Conservation (phyloP, 2,329 filamentous ascomycete genomes). For the Podosphaera fusca region DNA sequence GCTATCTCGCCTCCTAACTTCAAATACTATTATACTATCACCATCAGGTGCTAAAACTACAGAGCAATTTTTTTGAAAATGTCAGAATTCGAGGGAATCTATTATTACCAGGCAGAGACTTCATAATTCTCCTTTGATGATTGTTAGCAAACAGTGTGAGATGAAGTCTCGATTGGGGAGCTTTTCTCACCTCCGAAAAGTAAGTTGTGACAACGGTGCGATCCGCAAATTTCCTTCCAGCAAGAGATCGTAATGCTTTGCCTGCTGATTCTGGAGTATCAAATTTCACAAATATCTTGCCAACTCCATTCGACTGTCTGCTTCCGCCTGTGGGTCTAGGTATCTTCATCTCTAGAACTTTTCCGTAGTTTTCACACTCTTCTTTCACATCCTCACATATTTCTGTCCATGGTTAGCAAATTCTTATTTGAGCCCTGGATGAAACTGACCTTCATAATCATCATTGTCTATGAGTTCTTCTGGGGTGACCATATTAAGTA, state of each 20-base stretch:
- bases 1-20: neutral
- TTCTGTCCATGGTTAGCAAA: constrained; percentile 31
- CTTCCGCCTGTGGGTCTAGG: constrained; percentile 66
- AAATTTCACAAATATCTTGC: constrained; percentile 96
- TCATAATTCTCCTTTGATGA: constrained; percentile 67
- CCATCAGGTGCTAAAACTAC: neutral
- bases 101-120: constrained; percentile 16
- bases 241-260: constrained; percentile 70
- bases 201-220: constrained; percentile 91
- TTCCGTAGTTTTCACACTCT: constrained; percentile 80
- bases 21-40: neutral
- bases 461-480: constrained; percentile 87
- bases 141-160: constrained; percentile 14
- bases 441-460: constrained; percentile 64
- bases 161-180: neutral
- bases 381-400: constrained; percentile 87
- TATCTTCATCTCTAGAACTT: constrained; percentile 72
- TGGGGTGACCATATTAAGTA: constrained; percentile 95
- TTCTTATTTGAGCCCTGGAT: neutral
- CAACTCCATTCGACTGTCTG: constrained; percentile 68
- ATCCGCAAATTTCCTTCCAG: constrained; percentile 87
- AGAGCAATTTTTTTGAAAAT: neutral
- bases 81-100: neutral
- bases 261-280: constrained; percentile 54
- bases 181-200: constrained; percentile 56